phyloP scores from a whole-genome alignment of 305 asterid genomes.

The Fraxinus floribunda region DNA sequence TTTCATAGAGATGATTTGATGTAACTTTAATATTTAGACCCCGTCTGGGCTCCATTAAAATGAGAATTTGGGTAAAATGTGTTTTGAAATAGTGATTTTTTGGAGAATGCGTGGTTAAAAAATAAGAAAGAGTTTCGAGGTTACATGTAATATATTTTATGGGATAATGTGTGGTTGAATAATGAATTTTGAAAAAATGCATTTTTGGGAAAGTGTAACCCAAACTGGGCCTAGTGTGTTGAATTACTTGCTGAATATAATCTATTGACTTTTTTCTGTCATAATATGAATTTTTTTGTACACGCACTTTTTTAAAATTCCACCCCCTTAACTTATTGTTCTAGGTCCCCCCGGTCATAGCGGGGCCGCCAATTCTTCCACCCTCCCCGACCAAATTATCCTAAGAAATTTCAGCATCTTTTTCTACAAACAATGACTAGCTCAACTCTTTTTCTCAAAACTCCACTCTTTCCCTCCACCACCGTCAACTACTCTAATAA shows the following conservation, averaged over 20 bases:
- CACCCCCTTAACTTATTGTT: neutral
- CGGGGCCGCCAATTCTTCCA: constrained; percentile 20
- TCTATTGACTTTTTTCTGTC: neutral
- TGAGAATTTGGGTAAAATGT: too few relatives aligned
- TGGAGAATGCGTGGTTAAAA: too few relatives aligned
- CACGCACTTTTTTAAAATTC: neutral
- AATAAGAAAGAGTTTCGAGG: too few relatives aligned
- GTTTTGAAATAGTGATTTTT: too few relatives aligned
- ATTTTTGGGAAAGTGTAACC: too few relatives aligned
- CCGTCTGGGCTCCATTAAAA: too few relatives aligned
- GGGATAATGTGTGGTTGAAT: too few relatives aligned
- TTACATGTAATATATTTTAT: too few relatives aligned
- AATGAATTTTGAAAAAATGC: too few relatives aligned
- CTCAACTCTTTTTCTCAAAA: constrained; percentile 37
- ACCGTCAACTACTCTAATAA: constrained; percentile 31
- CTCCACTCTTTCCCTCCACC: constrained; percentile 26
- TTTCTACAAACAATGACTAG: constrained; percentile 40
- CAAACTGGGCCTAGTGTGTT: neutral
- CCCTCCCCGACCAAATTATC: neutral
- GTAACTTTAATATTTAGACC: neutral
- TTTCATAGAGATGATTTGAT: neutral
- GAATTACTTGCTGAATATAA: neutral
- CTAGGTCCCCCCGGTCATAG: neutral
- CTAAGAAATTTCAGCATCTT: neutral
- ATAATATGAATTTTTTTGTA: neutral